Evolutionary conservation across 768 basidiomycete genomes (phyloP), one percentile per base, ranked within the genome.

Genomic region (Tulasnella sp.): DNA sequence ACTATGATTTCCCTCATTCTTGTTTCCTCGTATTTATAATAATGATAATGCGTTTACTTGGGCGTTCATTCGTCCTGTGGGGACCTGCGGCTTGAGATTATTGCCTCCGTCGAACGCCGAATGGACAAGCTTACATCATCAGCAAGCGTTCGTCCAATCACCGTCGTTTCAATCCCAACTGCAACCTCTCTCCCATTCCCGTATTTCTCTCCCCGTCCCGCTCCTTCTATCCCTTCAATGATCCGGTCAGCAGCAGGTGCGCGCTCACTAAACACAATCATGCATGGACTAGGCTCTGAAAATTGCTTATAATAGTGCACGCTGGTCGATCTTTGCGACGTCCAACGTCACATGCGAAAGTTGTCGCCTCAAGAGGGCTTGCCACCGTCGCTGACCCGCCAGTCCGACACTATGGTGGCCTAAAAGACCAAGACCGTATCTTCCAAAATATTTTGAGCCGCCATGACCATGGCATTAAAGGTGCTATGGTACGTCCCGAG

Each of bases 371-470:
- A 67, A 51, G 70, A 71, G 42, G 77, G 1, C 79, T 95, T 80
- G 94, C 94, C 69, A 94, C 94, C 10, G 90, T 91, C 44, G 88
- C 90, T 48, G 91, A 94, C 82, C 87, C 93, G n/a, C 96, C 96
- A 40, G 93, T 96, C 26, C 88, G 95, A 80, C 90, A 90, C 79
- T 97, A 98, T 82, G 97, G 97, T 35, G 96, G 96, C 0, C 87
- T 99, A 80, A 95, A 93, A 84, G 97, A 99, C 86, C 94, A 96
- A 82, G 94, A 95, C 84, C 90, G 94, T 70, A 95, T 95, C 80
- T 98, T 99, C 82, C 96, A 94, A 55, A 99, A 98, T 84, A 90
- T 90, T 1, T 97, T 92, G 83, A 92, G 89, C 82, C 88, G 89
- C 78, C 94, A 96, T 83, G 97, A 99, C 82, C 92, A 95, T 83